phyloP scores from a whole-genome alignment of 352 stramenopile species.

The Phytophthora foliorum region DNA sequence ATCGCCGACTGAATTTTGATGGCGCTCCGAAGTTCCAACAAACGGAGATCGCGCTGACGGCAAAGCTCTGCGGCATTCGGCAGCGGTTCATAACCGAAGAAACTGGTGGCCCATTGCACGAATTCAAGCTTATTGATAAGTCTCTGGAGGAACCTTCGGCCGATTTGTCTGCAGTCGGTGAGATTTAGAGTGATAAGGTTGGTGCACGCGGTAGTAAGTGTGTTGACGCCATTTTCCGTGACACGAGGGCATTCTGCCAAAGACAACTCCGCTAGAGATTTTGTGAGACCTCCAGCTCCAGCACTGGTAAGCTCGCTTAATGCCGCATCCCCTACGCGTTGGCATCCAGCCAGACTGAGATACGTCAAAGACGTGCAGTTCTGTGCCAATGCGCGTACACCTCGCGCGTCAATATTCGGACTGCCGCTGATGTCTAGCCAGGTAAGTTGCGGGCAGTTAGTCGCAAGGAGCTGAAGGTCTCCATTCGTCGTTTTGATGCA shows the following conservation, averaged over 20 bases:
- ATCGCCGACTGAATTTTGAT: constrained; percentile 87
- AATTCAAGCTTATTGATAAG: constrained; percentile 82
- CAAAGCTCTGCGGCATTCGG: constrained; percentile 85
- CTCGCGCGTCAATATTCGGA: constrained; percentile 64
- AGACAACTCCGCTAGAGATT: constrained; percentile 58
- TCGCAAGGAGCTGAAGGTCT: constrained; percentile 68
- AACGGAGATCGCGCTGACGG: constrained; percentile 58
- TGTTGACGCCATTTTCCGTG: constrained; percentile 75
- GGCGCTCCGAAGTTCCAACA: constrained; percentile 56
- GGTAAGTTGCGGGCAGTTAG: constrained; percentile 58
- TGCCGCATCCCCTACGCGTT: constrained; percentile 78
- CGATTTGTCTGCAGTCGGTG: constrained; percentile 78
- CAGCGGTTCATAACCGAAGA: constrained; percentile 89
- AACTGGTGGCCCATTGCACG: constrained; percentile 83
- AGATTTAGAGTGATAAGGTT: constrained; percentile 91
- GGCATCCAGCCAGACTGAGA: constrained; percentile 85
- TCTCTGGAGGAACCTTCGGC: constrained; percentile 76
- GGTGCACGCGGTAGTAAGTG: constrained; percentile 63
- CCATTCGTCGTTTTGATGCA: constrained; percentile 86
- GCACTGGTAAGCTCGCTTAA: constrained; percentile 52
- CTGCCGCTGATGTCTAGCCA: constrained; percentile 90
- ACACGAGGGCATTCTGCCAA: constrained; percentile 78
- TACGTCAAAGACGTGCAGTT: constrained; percentile 64
- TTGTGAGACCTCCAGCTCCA: constrained; percentile 30
- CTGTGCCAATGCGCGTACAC: constrained; percentile 70